phyloP scores from a whole-genome alignment of 345 rosid species.

The Ceriops decandra region DNA sequence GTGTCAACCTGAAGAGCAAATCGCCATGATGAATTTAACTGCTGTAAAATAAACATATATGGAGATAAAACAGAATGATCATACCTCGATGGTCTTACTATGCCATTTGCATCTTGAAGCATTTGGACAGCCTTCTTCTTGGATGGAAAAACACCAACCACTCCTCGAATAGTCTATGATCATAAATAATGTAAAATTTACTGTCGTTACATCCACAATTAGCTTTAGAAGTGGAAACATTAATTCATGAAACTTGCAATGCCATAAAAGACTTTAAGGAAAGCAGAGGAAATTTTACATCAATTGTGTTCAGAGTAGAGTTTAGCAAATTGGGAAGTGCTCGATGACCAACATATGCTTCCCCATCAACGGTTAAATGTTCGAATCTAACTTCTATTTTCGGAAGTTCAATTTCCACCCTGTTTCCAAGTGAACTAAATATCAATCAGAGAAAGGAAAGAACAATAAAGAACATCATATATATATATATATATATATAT shows the following conservation, averaged over 20 bases:
- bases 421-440: neutral
- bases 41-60: neutral
- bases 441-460: neutral
- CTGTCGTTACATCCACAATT: neutral
- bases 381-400: conserved; percentile 41
- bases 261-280: too few relatives aligned
- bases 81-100: conserved; percentile 40
- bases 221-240: too few relatives aligned
- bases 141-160: conserved; percentile 30
- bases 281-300: conserved; percentile 21
- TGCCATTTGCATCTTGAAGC: conserved; percentile 32
- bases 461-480: neutral
- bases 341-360: conserved; percentile 37
- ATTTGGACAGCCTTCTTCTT: conserved; percentile 38
- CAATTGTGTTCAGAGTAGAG: conserved; percentile 31
- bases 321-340: conserved; percentile 43
- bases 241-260: too few relatives aligned
- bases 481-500: too few relatives aligned
- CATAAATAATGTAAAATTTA: neutral
- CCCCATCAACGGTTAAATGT: conserved; percentile 38
- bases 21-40: neutral
- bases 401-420: conserved; percentile 43
- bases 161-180: conserved; percentile 26
- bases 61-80: neutral
- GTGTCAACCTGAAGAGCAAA: neutral